phyloP scores from a whole-genome alignment of 805 yeast species.

The Ogataea saltuana region DNA sequence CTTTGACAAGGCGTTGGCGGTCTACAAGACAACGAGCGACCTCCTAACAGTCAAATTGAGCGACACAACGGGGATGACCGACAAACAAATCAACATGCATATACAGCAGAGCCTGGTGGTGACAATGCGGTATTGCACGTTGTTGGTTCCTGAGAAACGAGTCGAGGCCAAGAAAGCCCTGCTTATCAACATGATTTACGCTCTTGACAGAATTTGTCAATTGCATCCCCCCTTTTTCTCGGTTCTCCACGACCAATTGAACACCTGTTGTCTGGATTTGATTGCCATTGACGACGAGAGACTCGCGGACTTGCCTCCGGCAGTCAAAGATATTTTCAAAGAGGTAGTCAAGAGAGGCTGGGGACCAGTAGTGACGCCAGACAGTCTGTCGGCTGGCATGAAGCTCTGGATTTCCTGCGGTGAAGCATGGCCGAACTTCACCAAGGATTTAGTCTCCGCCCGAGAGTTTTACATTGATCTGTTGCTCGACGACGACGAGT shows the following conservation, averaged over 20 bases:
- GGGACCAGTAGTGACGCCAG: conserved; percentile 24
- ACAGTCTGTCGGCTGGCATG: conserved; percentile 25
- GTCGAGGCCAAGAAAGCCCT: conserved; percentile 26
- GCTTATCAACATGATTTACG: conserved; percentile 25
- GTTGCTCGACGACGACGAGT: conserved; percentile 27
- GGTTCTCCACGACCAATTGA: conserved; percentile 20
- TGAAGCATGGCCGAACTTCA: conserved; percentile 33
- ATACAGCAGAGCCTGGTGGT: conserved; percentile 27
- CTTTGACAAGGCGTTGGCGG: conserved; percentile 29
- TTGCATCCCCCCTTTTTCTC: conserved; percentile 30
- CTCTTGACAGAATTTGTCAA: conserved; percentile 28
- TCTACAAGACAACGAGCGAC: conserved; percentile 28
- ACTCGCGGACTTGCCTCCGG: conserved; percentile 6
- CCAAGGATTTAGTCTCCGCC: conserved; percentile 26
- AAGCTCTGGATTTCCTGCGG: conserved; percentile 23
- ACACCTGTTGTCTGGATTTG: conserved; percentile 17
- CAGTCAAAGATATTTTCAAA: conserved; percentile 13
- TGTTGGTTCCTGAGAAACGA: conserved; percentile 24
- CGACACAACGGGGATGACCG: conserved; percentile 8
- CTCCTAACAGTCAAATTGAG: conserved; percentile 8
- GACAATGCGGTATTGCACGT: conserved; percentile 26
- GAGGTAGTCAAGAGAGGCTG: conserved; percentile 21
- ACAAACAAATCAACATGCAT: conserved; percentile 15
- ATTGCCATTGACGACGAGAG: conserved; percentile 8
- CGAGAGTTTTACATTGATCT: conserved; percentile 30